Conservation (phyloP, 306 rosid genomes). For the Canavalia ensiformis region DNA sequence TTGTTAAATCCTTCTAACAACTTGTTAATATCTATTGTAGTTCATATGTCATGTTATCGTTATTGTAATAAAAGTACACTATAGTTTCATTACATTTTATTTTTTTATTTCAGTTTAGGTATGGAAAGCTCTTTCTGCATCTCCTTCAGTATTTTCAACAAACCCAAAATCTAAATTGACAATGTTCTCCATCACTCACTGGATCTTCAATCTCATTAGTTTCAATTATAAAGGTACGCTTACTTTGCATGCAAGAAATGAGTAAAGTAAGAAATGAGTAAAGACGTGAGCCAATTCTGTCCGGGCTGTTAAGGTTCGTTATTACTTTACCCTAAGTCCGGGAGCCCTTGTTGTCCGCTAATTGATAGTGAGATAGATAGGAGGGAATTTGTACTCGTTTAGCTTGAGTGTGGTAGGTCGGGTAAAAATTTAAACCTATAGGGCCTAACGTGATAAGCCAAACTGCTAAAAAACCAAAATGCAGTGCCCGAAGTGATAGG, state of each 20-base stretch:
- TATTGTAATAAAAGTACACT: constrained; percentile 25
- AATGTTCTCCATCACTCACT: constrained; percentile 82
- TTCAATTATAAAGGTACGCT: constrained; percentile 82
- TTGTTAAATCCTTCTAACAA: constrained; percentile 82
- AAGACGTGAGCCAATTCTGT: too few relatives aligned
- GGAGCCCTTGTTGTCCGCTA: too few relatives aligned
- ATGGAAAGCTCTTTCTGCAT: constrained; percentile 88
- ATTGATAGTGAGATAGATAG: too few relatives aligned
- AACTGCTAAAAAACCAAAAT: too few relatives aligned
- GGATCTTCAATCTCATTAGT: constrained; percentile 90
- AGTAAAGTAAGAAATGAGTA: too few relatives aligned
- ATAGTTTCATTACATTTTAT: constrained; percentile 34
- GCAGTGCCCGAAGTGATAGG: too few relatives aligned
- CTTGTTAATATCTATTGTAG: constrained; percentile 68
- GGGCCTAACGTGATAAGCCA: too few relatives aligned
- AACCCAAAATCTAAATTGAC: constrained; percentile 83
- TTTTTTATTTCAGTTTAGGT: constrained; percentile 62
- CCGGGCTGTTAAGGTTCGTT: too few relatives aligned
- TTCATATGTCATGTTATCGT: constrained; percentile 12
- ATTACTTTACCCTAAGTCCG: too few relatives aligned
- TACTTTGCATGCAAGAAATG: not conserved
- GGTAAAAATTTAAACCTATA: too few relatives aligned
- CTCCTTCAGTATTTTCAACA: constrained; percentile 92
- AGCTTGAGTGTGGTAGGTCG: too few relatives aligned
- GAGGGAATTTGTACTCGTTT: too few relatives aligned